Base-by-base conservation (phyloP, 1,284 basidiomycete genomes). In the Fistulinella staudtii region DNA sequence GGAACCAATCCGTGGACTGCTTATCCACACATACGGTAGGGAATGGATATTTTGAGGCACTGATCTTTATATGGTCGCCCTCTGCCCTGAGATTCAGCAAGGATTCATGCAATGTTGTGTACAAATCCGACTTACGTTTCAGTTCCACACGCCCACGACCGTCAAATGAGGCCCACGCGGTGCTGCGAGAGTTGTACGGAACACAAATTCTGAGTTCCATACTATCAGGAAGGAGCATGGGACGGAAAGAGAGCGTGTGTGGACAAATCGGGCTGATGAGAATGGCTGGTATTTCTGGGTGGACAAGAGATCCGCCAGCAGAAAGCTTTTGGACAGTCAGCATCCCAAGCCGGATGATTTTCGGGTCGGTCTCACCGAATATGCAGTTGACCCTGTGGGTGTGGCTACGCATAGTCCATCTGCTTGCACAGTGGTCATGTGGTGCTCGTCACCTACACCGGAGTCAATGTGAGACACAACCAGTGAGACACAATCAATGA, bases 51-150 rank as follows among this genome's bases (percentile, higher is more conserved):
- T 89, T 93, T 4, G 94, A 98, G 0, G 96, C 96, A 0, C 90
- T 95, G 48, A 99, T 87, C 70, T 96, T 99, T 73, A 99, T 98
- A 65, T 99, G 96, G 63, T 99, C 96, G 36, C 96, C 96, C 80
- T 98, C 92, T 94, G 68, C 37, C 51, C 23, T 11, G 30, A 40
- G 0, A 30, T 39, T 58, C 21, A 64, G 46, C 40, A n/a, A 11
- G n/a, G 14, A 36, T 36, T 28, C 23, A 18, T 22, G 49, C 38
- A 27, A 31, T 24, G 40, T 31, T 30, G 37, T 35, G n/a, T 11
- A 18, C 11, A 47, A 49, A 24, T 5, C 15, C n/a, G 5, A 75
- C 89, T 63, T 59, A 93, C 93, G 93, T 68, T 89, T 89, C 15
- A 97, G 72, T 69, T 99, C 96, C 13, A 99, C 89, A 21, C 96